Conservation (phyloP, 192 early-diverging fungal genomes). For the Spizellomyces punctatus region DNA sequence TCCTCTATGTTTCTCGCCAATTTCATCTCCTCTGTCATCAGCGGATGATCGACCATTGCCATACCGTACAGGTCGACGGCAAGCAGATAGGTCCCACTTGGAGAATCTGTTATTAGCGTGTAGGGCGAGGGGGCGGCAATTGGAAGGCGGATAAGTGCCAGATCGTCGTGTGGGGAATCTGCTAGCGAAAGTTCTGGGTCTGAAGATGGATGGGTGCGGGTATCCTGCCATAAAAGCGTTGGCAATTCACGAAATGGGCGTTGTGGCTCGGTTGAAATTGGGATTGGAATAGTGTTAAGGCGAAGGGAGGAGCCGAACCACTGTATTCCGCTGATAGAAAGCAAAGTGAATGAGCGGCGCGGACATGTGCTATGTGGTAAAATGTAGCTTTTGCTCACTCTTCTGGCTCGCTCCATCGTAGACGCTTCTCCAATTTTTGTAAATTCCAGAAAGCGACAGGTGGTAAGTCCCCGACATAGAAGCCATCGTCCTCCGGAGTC, state of each 20-base stretch:
- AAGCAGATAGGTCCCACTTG: constrained; percentile 35
- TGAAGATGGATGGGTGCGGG: neutral
- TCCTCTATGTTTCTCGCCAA: constrained; percentile 42
- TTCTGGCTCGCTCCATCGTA: constrained; percentile 1
- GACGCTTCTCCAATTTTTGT: neutral
- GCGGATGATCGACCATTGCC: constrained; percentile 45
- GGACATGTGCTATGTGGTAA: neutral
- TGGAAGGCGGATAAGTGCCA: constrained; percentile 13
- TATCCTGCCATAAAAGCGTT: constrained; percentile 2
- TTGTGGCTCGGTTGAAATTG: constrained; percentile 5
- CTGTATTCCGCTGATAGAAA: neutral
- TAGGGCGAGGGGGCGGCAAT: constrained; percentile 9
- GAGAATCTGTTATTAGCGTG: constrained; percentile 11
- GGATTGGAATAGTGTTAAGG: neutral
- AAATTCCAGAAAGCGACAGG: neutral
- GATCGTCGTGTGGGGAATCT: neutral
- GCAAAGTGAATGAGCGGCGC: neutral
- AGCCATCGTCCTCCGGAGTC: neutral
- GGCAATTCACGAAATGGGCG: constrained; percentile 1
- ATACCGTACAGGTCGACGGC: constrained; percentile 43
- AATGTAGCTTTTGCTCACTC: neutral
- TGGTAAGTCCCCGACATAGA: neutral
- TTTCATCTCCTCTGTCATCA: constrained; percentile 50
- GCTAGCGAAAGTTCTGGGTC: neutral
- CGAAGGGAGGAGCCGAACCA: constrained; percentile 11